These are phyloP conservation scores for Boletus tomentosulus DNA, from an alignment of 768 basidiomycete species.

Conservation along the genomic window DNA sequence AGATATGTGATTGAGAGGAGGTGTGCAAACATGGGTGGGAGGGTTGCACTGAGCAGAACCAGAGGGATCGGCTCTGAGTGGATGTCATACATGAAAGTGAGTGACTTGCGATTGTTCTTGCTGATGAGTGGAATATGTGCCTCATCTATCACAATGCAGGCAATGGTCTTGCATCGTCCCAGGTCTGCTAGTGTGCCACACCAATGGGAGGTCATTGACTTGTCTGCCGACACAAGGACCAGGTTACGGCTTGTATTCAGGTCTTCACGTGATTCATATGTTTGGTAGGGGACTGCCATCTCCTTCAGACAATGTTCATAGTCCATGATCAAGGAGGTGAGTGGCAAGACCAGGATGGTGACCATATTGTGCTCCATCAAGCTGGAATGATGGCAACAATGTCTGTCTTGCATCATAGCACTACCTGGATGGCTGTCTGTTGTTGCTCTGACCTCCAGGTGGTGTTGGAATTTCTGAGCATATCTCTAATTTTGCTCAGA, in stretches of 20 bases:
- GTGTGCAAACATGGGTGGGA: not conserved
- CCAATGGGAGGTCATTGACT: constrained; percentile 3
- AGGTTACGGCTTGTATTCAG: not conserved
- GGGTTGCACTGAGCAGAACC: constrained; percentile 20
- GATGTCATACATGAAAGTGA: not conserved
- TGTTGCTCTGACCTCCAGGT: not conserved
- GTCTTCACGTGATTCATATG: not conserved
- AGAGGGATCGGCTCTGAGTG: constrained; percentile 7
- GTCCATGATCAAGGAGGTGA: not conserved
- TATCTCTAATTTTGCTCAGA: too few relatives aligned
- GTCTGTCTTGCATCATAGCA: not conserved
- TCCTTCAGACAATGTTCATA: not conserved
- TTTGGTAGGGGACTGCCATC: not conserved
- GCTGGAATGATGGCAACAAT: not conserved
- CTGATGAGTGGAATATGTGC: constrained; percentile 14
- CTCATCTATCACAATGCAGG: constrained; percentile 22
- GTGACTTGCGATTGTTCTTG: constrained; percentile 5
- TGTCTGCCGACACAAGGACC: constrained; percentile 8
- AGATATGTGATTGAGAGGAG: constrained; percentile 3
- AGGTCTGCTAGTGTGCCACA: not conserved
- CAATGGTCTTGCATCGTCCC: not conserved
- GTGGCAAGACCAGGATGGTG: not conserved
- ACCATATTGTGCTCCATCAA: not conserved
- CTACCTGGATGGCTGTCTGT: not conserved
- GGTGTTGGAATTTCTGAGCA: not conserved